Conservation (phyloP, 257 asterid genomes). For the Solanum boliviense region DNA sequence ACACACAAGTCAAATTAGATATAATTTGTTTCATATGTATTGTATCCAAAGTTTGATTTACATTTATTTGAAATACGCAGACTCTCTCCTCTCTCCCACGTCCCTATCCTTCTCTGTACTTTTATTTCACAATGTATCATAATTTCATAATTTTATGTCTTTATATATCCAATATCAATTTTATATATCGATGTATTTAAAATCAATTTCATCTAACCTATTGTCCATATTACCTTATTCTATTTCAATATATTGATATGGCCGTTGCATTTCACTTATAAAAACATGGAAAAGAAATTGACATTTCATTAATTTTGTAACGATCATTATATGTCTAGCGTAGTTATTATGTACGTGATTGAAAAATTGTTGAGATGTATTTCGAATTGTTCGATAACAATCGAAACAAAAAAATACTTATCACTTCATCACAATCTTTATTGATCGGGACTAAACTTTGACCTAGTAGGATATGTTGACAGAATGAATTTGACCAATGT, state of each 20-base stretch:
- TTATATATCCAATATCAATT: too few species aligned
- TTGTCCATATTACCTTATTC: neutral
- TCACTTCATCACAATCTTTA: neutral
- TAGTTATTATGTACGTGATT: neutral
- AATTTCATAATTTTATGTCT: too few species aligned
- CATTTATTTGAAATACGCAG: neutral
- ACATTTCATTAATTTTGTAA: too few species aligned
- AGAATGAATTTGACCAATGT: neutral
- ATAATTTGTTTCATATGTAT: too few species aligned
- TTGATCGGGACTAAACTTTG: neutral
- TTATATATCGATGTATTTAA: too few species aligned
- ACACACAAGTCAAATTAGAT: neutral
- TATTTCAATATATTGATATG: neutral
- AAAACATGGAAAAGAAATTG: too few species aligned
- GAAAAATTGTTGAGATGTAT: neutral
- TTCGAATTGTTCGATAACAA: neutral
- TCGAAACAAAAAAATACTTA: accelerated
- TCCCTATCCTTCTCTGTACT: neutral
- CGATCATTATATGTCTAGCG: neutral
- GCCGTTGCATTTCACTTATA: too few species aligned
- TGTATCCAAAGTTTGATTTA: too few species aligned
- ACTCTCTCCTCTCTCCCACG: neutral
- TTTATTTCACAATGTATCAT: neutral
- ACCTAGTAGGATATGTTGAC: neutral
- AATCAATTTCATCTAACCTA: neutral